Evolutionary conservation across 1,139 yeast species (phyloP), one percentile per base, ranked within the genome.

Genomic region (Geotrichum restrictum): DNA sequence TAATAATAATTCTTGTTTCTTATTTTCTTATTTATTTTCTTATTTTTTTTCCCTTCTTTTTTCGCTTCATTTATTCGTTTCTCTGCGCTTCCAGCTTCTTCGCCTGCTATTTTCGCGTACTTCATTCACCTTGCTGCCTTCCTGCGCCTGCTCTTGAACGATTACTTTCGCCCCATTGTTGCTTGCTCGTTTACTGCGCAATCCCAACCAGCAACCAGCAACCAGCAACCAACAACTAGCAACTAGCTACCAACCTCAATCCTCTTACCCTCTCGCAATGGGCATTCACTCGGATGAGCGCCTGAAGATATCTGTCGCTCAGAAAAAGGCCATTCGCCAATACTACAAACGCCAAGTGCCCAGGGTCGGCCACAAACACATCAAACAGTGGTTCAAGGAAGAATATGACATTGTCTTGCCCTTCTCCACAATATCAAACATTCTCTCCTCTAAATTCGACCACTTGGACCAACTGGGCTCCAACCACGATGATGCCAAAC

Each of bases 371-470:
- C 56, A 53, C 34, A 53, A 53, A 39, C 50, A 42, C 41, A 50
- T 53, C 37, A 41, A 43, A 37, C 42, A 47, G 16, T 53, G 56
- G 56, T 53, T 53, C 50, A 49, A 50, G 32, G 22, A 36, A n/a
- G 24, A 45, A n/a, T 53, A 53, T 38, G 42, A 40, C 21, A 48
- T 50, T 21, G 54, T 44, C 21, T 46, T 53, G 27, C 56, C 56
- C 38, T 49, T 51, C 31, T 48, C 52, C 36, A 53, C 56, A n/a
- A 53, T 53, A 34, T 53, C 56, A 40, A 53, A 53, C 40, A 53
- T 53, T 21, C 50, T 53, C 11, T 53, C 56, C n/a, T 43, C 50
- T 16, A 53, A 53, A 33, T 53, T 53, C 48, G 52, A 53, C 48
- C 49, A 49, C 29, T 38, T 53, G n/a, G 56, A 53, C 50, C 45